These are phyloP conservation scores for Epichloe sibirici DNA, from an alignment of 2,329 filamentous ascomycete species.

Conservation along the genomic window DNA sequence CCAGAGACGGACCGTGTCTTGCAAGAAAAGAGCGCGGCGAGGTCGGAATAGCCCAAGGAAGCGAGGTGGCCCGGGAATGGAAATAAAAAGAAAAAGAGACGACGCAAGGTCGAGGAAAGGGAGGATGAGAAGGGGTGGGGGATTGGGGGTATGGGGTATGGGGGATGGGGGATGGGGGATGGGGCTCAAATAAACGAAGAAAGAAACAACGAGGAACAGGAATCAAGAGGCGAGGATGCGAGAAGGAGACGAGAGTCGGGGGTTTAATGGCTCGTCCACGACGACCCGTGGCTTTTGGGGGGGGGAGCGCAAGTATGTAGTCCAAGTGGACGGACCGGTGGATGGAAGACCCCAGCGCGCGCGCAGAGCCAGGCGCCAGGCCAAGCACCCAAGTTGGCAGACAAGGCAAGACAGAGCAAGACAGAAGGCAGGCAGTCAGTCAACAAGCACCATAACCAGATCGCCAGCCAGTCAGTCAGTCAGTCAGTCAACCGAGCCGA, in stretches of 20 bases:
- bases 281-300: constrained; percentile 7
- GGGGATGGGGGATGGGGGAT: constrained; percentile 10
- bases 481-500: no score
- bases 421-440: no score
- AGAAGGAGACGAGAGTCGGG: constrained; percentile 6
- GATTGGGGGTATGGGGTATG: constrained; percentile 4
- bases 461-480: no score
- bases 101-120: constrained; percentile 19
- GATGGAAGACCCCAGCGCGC: background rate
- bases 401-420: no score
- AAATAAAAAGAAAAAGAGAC: constrained; percentile 18
- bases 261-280: constrained; percentile 13
- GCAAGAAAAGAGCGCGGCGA: constrained; percentile 9
- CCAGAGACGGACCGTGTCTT: constrained; percentile 4
- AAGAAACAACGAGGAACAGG: constrained; percentile 6
- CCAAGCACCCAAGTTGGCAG: background rate
- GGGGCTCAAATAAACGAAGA: constrained; percentile 11
- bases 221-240: constrained; percentile 8
- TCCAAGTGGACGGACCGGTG: background rate
- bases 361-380: background rate
- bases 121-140: constrained; percentile 17
- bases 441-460: no score
- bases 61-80: constrained; percentile 12
- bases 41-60: constrained; percentile 14
- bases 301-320: constrained; percentile 3